A percentile compares a stretch with the other conserved stretches of the same genome.
Conservation (phyloP, 2,329 filamentous ascomycete genomes). For the Arthroderma uncinatum region DNA sequence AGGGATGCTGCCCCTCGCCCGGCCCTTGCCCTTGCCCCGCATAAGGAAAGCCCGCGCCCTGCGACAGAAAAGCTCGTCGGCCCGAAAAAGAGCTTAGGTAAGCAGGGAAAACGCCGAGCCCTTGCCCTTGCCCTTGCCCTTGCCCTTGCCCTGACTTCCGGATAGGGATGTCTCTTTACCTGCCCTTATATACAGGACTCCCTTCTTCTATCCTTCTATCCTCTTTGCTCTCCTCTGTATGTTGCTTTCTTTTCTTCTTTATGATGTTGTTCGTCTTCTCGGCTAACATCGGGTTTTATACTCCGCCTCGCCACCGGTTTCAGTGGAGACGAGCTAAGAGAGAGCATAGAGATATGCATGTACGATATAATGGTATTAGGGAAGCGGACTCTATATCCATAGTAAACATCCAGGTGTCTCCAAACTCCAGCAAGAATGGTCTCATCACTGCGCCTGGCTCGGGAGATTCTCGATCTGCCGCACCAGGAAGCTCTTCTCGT, state of each 20-base stretch:
- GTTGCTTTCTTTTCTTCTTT: not conserved
- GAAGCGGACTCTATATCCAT: not conserved
- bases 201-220: not conserved
- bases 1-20: not conserved
- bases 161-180: not conserved
- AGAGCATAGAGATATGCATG: not conserved
- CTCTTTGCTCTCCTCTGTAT: not conserved
- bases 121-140: not conserved
- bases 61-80: not conserved
- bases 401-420: not conserved
- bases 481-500: conserved; percentile 93
- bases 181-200: not conserved
- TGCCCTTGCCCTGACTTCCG: not conserved
- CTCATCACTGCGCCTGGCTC: not conserved
- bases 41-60: not conserved
- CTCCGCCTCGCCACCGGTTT: not conserved
- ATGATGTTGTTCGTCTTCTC: not conserved
- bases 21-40: not conserved
- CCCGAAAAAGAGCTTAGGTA: not conserved
- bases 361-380: not conserved
- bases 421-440: not conserved
- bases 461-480: conserved; percentile 63
- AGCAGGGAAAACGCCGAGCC: not conserved
- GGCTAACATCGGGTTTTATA: not conserved
- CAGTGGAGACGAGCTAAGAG: not conserved